A percentile compares a stretch with the other conserved stretches of the same genome.
These are phyloP conservation scores for Podila verticillata DNA, from an alignment of 192 early-diverging fungal species.

Conservation along the genomic window DNA sequence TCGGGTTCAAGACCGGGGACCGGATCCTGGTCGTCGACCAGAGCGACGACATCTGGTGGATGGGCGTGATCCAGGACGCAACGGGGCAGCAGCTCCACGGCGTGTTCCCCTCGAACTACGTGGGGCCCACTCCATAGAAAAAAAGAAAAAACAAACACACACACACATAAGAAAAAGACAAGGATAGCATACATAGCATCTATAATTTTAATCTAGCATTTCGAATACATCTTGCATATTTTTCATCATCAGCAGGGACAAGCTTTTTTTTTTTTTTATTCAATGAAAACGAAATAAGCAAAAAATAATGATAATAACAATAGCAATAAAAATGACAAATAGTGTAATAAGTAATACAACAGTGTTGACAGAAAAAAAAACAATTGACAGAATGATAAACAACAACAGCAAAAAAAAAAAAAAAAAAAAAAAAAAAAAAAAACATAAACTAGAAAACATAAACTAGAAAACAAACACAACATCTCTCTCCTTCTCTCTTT, in stretches of 20 bases:
- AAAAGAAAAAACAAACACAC: background rate
- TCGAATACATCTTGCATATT: too few species aligned
- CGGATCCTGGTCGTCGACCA: slow-evolving; percentile 79
- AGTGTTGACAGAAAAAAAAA: background rate
- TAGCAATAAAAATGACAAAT: slow-evolving; percentile 3
- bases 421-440: background rate
- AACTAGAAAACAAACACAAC: too few species aligned
- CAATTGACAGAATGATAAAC: background rate
- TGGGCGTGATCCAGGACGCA: slow-evolving; percentile 72
- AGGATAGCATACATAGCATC: too few species aligned
- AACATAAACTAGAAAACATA: background rate
- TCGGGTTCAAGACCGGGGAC: slow-evolving; percentile 74
- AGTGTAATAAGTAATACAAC: background rate
- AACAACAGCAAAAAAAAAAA: background rate
- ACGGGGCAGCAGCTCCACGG: slow-evolving; percentile 65
- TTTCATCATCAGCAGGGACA: too few species aligned
- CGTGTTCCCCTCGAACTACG: slow-evolving; percentile 84
- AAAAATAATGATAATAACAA: background rate
- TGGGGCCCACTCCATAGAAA: slow-evolving; percentile 33
- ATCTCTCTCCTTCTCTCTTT: background rate
- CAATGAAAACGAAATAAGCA: background rate
- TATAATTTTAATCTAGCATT: too few species aligned
- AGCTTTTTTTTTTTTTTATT: slow-evolving; percentile 2
- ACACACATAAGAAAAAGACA: too few species aligned
- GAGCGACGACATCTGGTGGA: slow-evolving; percentile 87